phyloP scores from a whole-genome alignment of 2,329 filamentous ascomycete genomes.

The Chaetomiaceae sp. region DNA sequence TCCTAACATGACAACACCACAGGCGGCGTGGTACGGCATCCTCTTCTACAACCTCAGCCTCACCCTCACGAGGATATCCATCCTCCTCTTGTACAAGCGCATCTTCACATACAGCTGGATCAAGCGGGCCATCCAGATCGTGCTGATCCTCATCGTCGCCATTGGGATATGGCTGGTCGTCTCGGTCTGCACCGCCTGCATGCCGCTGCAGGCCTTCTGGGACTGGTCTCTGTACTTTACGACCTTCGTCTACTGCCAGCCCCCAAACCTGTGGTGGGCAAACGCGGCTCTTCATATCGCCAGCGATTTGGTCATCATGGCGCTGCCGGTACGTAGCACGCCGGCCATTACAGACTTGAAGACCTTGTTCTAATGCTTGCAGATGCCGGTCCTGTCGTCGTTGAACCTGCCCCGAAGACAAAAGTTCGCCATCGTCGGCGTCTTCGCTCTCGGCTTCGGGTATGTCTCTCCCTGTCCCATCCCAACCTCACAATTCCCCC shows the following conservation, averaged over 20 bases:
- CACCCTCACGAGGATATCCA: constrained; percentile 30
- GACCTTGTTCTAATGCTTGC: not conserved
- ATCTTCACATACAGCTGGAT: constrained; percentile 31
- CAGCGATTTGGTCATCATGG: constrained; percentile 26
- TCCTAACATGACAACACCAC: not conserved
- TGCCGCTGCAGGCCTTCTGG: constrained; percentile 32
- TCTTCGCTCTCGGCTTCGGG: constrained; percentile 28
- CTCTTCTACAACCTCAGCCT: constrained; percentile 30
- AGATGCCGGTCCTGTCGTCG: constrained; percentile 25
- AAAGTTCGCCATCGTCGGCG: constrained; percentile 25
- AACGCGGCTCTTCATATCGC: constrained; percentile 26
- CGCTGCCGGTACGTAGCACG: constrained; percentile 19
- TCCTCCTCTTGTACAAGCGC: constrained; percentile 30
- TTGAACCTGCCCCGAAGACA: constrained; percentile 24
- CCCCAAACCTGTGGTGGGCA: constrained; percentile 25
- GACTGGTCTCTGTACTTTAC: constrained; percentile 24
- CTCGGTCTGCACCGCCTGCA: constrained; percentile 30
- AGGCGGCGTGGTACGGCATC: constrained; percentile 30
- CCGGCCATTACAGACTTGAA: not conserved
- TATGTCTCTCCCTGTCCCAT: constrained; percentile 7
- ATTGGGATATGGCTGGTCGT: constrained; percentile 28
- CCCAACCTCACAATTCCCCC: not conserved
- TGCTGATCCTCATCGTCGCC: constrained; percentile 27
- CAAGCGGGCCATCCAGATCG: constrained; percentile 30
- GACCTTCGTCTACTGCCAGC: constrained; percentile 24